Conservation (phyloP, 169 alveolate species). For the Cryptosporidium sp. region DNA sequence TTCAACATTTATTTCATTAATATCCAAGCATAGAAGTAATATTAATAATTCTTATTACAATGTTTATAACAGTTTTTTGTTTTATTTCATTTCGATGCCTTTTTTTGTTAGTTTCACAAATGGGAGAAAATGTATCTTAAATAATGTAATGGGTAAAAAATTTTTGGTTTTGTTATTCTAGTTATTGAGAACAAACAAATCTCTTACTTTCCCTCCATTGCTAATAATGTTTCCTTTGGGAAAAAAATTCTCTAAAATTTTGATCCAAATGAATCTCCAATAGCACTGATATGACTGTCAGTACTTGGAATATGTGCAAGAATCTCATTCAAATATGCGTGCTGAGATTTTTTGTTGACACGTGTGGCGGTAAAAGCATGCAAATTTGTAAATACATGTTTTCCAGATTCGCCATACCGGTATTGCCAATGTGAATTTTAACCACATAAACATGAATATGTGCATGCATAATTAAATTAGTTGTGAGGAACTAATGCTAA, state of each 20-base stretch:
- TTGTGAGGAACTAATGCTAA: background rate
- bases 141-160: too few species aligned
- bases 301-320: background rate
- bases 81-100: background rate
- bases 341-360: background rate
- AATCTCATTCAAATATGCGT: background rate
- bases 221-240: too few species aligned
- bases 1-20: constrained; percentile 6
- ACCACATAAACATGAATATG: background rate
- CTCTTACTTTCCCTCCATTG: too few species aligned
- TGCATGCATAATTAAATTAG: background rate
- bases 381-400: background rate
- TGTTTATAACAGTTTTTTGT: background rate
- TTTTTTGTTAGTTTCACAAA: background rate
- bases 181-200: too few species aligned
- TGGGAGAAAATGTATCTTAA: too few species aligned
- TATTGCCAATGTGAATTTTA: background rate
- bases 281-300: too few species aligned
- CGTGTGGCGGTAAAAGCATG: constrained; percentile 9
- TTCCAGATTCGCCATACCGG: background rate
- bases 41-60: background rate
- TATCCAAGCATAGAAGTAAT: background rate
- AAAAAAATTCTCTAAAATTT: too few species aligned
- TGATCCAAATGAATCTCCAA: too few species aligned
- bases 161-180: too few species aligned